phyloP scores from a whole-genome alignment of 1,284 basidiomycete genomes.

The Flammula alnicola region DNA sequence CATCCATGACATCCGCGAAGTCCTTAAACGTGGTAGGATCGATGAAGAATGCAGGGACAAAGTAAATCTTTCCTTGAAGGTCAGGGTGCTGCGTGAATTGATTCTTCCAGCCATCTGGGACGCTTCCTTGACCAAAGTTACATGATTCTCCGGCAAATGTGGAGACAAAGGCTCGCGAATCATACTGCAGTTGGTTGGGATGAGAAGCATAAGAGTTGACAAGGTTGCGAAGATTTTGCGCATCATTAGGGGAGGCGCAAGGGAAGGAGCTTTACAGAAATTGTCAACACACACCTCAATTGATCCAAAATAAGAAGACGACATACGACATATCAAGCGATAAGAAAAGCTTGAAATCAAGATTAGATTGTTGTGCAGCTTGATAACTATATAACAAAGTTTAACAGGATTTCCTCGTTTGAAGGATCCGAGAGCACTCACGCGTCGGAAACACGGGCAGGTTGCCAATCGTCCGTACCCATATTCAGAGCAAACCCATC shows the following conservation, averaged over 20 bases:
- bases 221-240: constrained; percentile 58
- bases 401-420: neutral
- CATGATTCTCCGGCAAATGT: constrained; percentile 84
- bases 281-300: neutral
- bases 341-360: constrained; percentile 78
- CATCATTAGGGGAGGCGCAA: constrained; percentile 61
- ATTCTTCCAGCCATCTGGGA: constrained; percentile 57
- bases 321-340: constrained; percentile 80
- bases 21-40: constrained; percentile 53
- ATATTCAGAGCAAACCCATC: constrained; percentile 74
- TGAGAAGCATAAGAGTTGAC: constrained; percentile 61
- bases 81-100: constrained; percentile 59
- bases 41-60: constrained; percentile 72
- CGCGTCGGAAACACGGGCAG: constrained; percentile 66
- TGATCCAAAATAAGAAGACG: neutral
- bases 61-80: constrained; percentile 55
- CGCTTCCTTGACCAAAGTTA: constrained; percentile 63
- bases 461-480: constrained; percentile 70
- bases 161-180: constrained; percentile 65
- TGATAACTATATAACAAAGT: constrained; percentile 47
- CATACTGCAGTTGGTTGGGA: constrained; percentile 67
- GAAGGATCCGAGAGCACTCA: constrained; percentile 42
- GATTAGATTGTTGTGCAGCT: constrained; percentile 57
- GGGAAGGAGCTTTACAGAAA: constrained; percentile 51
- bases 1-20: constrained; percentile 57